These are phyloP conservation scores for Aspergillus eucalypticola DNA, from an alignment of 2,329 filamentous ascomycete genomes.

Conservation along the genomic window DNA sequence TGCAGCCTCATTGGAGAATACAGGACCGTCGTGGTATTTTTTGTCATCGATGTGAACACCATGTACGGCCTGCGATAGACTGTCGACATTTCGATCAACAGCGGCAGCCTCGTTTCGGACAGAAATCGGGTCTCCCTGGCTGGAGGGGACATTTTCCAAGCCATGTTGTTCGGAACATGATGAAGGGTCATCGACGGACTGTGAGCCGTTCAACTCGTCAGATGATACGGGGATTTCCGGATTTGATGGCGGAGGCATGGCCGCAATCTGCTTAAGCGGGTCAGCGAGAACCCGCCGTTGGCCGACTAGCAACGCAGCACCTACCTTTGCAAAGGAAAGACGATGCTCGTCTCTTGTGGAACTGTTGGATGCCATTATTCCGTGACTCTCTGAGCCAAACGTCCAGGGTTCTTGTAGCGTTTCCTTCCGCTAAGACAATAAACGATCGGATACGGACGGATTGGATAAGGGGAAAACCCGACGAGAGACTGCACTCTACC, in stretches of 20 bases:
- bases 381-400: slow-evolving; percentile 13
- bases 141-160: slow-evolving; percentile 20
- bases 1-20: slow-evolving; percentile 30
- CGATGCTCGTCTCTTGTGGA: slow-evolving; percentile 30
- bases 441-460: slow-evolving; percentile 22
- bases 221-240: slow-evolving; percentile 26
- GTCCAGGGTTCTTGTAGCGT: slow-evolving; percentile 8
- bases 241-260: slow-evolving; percentile 41
- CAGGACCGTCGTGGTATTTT: slow-evolving; percentile 28
- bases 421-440: slow-evolving; percentile 12
- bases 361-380: slow-evolving; percentile 36
- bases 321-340: slow-evolving; percentile 76
- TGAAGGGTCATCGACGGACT: slow-evolving; percentile 20
- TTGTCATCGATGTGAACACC: slow-evolving; percentile 33
- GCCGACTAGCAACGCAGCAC: slow-evolving; percentile 20
- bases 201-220: slow-evolving; percentile 29
- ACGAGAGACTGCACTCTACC: slow-evolving; percentile 26
- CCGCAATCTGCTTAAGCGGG: slow-evolving; percentile 40
- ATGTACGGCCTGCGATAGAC: slow-evolving; percentile 36
- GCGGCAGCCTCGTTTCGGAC: slow-evolving; percentile 20
- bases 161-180: slow-evolving; percentile 23
- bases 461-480: slow-evolving; percentile 20
- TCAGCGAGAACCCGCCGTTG: neutral
- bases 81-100: slow-evolving; percentile 30
- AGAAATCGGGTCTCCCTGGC: slow-evolving; percentile 20